Evolutionary conservation across 805 yeast species (phyloP), one percentile per base, ranked within the genome.

Genomic region (Jamesozyma lodderae): DNA sequence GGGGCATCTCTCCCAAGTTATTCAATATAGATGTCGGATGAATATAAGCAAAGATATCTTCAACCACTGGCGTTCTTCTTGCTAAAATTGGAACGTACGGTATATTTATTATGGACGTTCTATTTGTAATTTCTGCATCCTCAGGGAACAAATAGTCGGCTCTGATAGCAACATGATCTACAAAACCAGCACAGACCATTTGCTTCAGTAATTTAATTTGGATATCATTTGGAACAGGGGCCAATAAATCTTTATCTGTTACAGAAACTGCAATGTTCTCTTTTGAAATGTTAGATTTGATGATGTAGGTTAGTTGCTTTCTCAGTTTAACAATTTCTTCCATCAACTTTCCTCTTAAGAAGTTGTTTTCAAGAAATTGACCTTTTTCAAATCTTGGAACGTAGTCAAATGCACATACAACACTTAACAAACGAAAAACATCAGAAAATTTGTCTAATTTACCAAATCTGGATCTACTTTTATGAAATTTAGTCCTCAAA

Each of bases 161-260:
- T 44, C 97, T 69, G 13, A 85, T 73, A 1, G 94, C 94, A 17
- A 90, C 72, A 54, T 84, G 94, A 58, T 92, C 99, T 28, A 92
- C 70, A 51, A 83, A 92, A 0, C 97, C 98, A 0, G 96, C 80
- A 5, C 95, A 75, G 3, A 90, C 68, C 77, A 92, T 88, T 61
- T 92, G 99, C 53, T 86, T 88, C 44, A 92, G 60, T 0, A 92
- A 81, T 37, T 76, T 72, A 4, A 86, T 55, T 62, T 92, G 98
- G 5, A 62, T 55, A 26, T 74, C 72, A 7, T 70, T 62, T 1
- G 96, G 96, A 6, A 81, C 73, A 0, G 68, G 73, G n/a, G 83
- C 61, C 52, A 69, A 75, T 48, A 76, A 46, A 11, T 71, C 75
- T 9, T 59, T 57, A 8, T 59, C 66, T 4, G 52, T 61, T 6